Base-by-base conservation (phyloP, 2,329 filamentous ascomycete species). In the Aspergillaceae sp. region DNA sequence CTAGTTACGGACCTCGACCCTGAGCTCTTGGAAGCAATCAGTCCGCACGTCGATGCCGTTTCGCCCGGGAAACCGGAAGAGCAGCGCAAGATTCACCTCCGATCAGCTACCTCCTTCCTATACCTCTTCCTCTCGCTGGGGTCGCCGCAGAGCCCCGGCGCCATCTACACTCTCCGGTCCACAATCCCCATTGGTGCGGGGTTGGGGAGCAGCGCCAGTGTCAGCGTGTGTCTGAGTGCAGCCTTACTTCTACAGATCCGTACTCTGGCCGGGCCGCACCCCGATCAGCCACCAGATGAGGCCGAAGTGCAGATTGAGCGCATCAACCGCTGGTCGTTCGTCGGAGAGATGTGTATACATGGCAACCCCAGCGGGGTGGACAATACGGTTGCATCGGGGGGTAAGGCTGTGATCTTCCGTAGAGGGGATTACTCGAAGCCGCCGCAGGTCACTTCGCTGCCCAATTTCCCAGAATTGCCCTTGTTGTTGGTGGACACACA, bases 291-390 rank as follows among this genome's bases (percentile, higher is more conserved):
- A 3, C 70, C 82, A 0, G 83, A 88, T 45, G 92, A 98, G 69
- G 87, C 87, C n/a, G 82, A 86, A 49, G 69, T 89, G 38, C 91
- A 98, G 64, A 78, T 97, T 29, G 90, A 97, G 70, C 82, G 91
- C 52, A 96, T 98, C 70, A 98, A 98, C 67, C 80, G 86, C 51
- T 98, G 94, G 92, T 90, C 92, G 0, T 97, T 96, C 66, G 92
- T 98, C 1, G 86, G 86, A 27, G 92, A 98, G 66, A 86, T 97
- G 81, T 92, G 89, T 68, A 96, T 97, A 52, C 92, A 98, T 63
- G 92, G 91, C 34, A 97, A 94, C 61, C 92, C 92, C 0, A 95
- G 88, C 0, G 92, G 92, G 0, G 87, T 98, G 38, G 92, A 98
- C 69, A 98, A 98, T 67, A 98, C 92, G 2, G 91, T 98, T 29